These are phyloP conservation scores for Typha latifolia DNA, from an alignment of 176 grass and related monocot species.

Conservation along the genomic window DNA sequence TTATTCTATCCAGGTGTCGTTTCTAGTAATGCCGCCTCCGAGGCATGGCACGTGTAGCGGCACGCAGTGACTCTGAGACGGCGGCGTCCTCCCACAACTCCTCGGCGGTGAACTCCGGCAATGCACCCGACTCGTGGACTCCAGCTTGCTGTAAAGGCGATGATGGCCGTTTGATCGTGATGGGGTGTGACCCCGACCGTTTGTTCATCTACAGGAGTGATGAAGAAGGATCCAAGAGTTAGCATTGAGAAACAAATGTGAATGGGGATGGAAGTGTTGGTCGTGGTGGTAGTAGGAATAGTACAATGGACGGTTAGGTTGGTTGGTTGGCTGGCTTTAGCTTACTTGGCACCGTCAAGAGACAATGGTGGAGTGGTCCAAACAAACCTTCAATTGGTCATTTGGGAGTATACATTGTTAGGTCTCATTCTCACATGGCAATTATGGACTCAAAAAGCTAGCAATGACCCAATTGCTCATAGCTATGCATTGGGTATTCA, in stretches of 20 bases:
- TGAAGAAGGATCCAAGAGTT: too few relatives aligned
- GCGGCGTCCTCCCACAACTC: constrained; percentile 26
- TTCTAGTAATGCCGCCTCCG: constrained; percentile 35
- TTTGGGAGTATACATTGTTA: neutral
- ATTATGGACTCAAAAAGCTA: neutral
- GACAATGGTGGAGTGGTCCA: neutral
- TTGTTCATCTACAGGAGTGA: constrained; percentile 22
- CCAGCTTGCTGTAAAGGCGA: neutral
- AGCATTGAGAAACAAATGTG: neutral
- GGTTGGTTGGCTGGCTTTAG: neutral
- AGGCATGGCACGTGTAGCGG: constrained; percentile 18
- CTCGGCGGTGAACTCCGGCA: constrained; percentile 16
- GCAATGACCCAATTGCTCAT: too few relatives aligned
- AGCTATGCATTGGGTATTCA: too few relatives aligned
- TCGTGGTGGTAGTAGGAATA: too few relatives aligned
- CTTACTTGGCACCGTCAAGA: neutral
- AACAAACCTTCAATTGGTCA: too few relatives aligned
- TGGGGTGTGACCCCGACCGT: constrained; percentile 43
- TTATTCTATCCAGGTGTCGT: neutral
- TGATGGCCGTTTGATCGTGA: constrained; percentile 34
- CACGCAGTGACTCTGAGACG: constrained; percentile 13
- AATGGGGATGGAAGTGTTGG: too few relatives aligned
- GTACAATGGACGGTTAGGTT: too few relatives aligned
- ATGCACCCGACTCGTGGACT: neutral
- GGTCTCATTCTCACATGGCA: neutral